phyloP scores from a whole-genome alignment of 768 basidiomycete species.

The Phylloporus sp. region DNA sequence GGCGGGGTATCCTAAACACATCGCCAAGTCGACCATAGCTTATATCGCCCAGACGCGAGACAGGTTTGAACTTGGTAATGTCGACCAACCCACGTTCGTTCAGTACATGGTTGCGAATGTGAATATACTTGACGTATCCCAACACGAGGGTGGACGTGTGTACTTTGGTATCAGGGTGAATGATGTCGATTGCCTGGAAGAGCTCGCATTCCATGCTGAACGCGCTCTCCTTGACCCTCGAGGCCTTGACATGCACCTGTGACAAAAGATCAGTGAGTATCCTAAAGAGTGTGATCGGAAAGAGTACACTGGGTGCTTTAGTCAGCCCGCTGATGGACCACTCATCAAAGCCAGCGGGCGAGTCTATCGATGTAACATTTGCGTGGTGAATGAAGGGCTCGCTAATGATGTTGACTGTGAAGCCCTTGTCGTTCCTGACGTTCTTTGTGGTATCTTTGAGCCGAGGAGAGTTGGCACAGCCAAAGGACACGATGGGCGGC shows the following conservation, averaged over 20 bases:
- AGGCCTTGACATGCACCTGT: constrained; percentile 37
- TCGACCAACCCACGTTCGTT: constrained; percentile 36
- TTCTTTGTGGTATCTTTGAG: constrained; percentile 45
- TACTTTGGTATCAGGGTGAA: constrained; percentile 28
- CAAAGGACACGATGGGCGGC: constrained; percentile 39
- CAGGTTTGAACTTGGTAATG: constrained; percentile 31
- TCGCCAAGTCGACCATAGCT: constrained; percentile 33
- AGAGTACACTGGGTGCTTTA: constrained; percentile 23
- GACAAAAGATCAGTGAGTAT: not conserved
- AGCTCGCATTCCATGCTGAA: constrained; percentile 46
- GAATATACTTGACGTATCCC: constrained; percentile 40
- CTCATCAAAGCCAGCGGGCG: constrained; percentile 37
- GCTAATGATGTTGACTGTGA: constrained; percentile 56
- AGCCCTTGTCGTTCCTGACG: constrained; percentile 44
- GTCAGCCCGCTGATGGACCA: constrained; percentile 43
- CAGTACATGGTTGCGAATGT: constrained; percentile 41
- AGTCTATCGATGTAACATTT: constrained; percentile 35
- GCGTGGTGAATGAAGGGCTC: constrained; percentile 43
- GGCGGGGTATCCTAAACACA: constrained; percentile 24
- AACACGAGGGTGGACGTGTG: constrained; percentile 34
- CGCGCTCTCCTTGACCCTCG: constrained; percentile 43
- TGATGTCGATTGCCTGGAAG: constrained; percentile 33
- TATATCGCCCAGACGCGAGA: constrained; percentile 39
- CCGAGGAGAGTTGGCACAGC: constrained; percentile 14
- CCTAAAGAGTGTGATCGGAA: not conserved